Percentiles rank a stretch among this genome's conserved stretches.
These are phyloP conservation scores for Rhynchospora pubera DNA, from an alignment of 176 grass and related monocot species.

Conservation along the genomic window DNA sequence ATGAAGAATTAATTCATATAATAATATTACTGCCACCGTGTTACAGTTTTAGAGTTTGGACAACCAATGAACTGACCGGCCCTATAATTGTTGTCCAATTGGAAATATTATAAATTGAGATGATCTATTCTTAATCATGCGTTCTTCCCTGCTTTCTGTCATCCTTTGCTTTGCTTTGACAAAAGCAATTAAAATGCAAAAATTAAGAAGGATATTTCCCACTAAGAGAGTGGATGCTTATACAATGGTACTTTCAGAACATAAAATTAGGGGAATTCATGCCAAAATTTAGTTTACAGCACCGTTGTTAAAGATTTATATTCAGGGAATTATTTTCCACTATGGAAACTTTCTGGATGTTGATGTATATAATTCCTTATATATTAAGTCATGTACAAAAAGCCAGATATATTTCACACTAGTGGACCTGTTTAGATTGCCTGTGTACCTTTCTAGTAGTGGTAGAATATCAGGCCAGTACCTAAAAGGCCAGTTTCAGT, in stretches of 20 bases:
- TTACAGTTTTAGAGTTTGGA: neutral
- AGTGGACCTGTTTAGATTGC: neutral
- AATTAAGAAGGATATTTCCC: neutral
- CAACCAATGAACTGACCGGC: neutral
- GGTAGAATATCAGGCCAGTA: neutral
- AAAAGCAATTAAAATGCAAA: neutral
- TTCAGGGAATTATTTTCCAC: neutral
- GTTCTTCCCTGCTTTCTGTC: neutral
- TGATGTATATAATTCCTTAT: neutral
- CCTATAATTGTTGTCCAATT: neutral
- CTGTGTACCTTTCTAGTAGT: neutral
- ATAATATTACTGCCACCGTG: neutral
- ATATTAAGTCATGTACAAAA: neutral
- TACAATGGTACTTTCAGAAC: neutral
- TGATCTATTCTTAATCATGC: neutral
- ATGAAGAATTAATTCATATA: constrained; percentile 1
- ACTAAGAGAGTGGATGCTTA: neutral
- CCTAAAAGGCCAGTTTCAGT: neutral
- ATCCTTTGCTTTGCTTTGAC: neutral
- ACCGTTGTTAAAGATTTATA: neutral
- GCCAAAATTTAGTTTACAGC: neutral
- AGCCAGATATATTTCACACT: neutral
- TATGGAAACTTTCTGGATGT: neutral
- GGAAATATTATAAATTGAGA: neutral
- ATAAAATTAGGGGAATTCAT: neutral